A percentile compares a stretch with the other conserved stretches of the same genome.
phyloP scores from a whole-genome alignment of 345 rosid genomes.

The Rhizophora mangle region DNA sequence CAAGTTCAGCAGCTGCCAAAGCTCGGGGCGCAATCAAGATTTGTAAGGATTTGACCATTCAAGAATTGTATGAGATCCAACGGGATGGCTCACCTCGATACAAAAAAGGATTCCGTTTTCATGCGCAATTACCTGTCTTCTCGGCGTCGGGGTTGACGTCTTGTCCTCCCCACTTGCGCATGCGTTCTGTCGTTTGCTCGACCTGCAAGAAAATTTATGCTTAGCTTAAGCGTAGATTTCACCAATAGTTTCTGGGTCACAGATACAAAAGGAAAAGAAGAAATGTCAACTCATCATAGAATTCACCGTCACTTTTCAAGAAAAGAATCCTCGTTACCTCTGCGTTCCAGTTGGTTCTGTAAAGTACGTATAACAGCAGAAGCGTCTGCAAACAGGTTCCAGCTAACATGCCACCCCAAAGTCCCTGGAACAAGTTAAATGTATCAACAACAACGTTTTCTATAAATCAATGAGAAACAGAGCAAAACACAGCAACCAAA shows the following conservation, averaged over 20 bases:
- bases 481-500: no score
- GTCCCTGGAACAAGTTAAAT: conserved; percentile 38
- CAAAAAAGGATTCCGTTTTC: background rate
- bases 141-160: conserved; percentile 1
- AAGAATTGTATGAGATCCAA: no score
- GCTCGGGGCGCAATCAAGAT: no score
- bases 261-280: background rate
- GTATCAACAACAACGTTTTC: no score
- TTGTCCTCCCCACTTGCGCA: conserved; percentile 69
- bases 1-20: no score
- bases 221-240: background rate
- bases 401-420: conserved; percentile 83
- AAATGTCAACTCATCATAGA: no score
- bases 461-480: no score
- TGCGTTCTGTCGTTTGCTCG: conserved; percentile 55
- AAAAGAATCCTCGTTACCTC: conserved; percentile 43
- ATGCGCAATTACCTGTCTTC: conserved; percentile 6
- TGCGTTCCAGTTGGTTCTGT: conserved; percentile 72
- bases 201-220: conserved; percentile 40
- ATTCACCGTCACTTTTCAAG: background rate
- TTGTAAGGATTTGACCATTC: no score
- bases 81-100: no score
- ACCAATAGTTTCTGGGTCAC: background rate
- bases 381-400: conserved; percentile 71
- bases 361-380: conserved; percentile 47